Base-by-base conservation (phyloP, 805 yeast genomes). In the Hanseniaspora lachancei region DNA sequence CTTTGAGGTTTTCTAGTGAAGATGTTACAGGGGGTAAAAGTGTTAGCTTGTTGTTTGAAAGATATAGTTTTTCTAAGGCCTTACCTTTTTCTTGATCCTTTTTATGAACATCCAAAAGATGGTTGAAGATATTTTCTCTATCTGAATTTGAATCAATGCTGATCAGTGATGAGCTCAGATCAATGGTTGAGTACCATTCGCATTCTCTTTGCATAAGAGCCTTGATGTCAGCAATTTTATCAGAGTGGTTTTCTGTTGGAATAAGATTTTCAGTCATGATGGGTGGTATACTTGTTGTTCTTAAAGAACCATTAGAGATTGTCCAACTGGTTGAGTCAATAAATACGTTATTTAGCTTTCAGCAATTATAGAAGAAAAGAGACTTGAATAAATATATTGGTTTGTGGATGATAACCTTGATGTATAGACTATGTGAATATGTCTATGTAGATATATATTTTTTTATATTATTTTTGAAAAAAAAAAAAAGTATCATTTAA, bases 11-110 rank as follows among this genome's bases (percentile, higher is more conserved):
- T 15, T 72, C 61, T 57, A 84, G 62, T 9, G 69, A 64, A 6
- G 66, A 58, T 62, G 83, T 74, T 49, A 70, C 72, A 1, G 66
- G 62, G 0, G 88, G 86, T 16, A 84, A 64, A 2, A 66, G 63
- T 0, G 67, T 59, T 15, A 84, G 63, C 32, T 68, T 65, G 64
- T 83, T 84, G 54, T 72, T 72, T 55, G 80, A 77, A 21, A 84
- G 62, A 2, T 81, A 76, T 10, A 84, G 68, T 61, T 80, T 74
- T 57, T 76, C 78, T 5, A 77, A 72, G 13, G 63, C 60, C 27
- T 66, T 68, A 38, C 36, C 20, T 3, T 51, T 23, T 20, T 43
- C 24, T 13, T 49, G 29, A 27, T 18, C 47, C 16, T 52, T 44
- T 24, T 46, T 46, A 32, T 48, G 46, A 7, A 53, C 40, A 3